Base-by-base conservation (phyloP, 441 rosid species). In the Macaranga tanarius region DNA sequence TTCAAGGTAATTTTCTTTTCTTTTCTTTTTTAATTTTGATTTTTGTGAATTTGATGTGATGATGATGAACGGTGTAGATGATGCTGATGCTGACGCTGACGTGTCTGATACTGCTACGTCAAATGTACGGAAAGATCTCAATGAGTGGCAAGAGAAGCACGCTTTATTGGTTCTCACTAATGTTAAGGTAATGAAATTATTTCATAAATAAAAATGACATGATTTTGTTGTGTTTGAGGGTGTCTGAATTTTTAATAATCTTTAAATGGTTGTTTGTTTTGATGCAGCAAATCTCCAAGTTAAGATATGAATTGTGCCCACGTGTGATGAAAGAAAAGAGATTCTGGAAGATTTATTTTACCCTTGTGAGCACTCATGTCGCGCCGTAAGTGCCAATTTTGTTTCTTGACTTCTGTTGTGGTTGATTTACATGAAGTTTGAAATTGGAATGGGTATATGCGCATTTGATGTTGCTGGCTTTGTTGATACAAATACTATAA, bases 71-170 rank as follows among this genome's bases (percentile, higher is more conserved):
- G 62, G 38, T 50, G 84, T 56, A 73, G 84, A 84, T 85, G 96
- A 81, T 71, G 81, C 79, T 28, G 95, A 78, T 61, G 81, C 63
- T 85, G 96, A 81, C 71, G 81, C 79, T 28, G 95, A 78, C 62
- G 81, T 65, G 58, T 71, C 82, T 75, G 80, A 77, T 22, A 45
- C 70, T 19, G 75, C 80, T 56, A 79, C 80, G 10, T 83, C 79
- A 4, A 89, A 83, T 79, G 85, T 86, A 38, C 75, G 91, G 74
- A 86, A 86, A 79, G 97, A 92, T 73, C 90, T 95, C 23, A 89
- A 91, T 7, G 87, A 90, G 62, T 95, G 99, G 99, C 95, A 91
- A 77, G 90, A 91, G 85, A 84, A 77, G 48, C 99, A 95, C 76
- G 98, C 97, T 10, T 76, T 85, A 66, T 86, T 91, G 5, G 90